A percentile compares a stretch with the other conserved stretches of the same genome.
phyloP scores from a whole-genome alignment of 2,329 filamentous ascomycete genomes.

The Aotearoamyces nothofagi region DNA sequence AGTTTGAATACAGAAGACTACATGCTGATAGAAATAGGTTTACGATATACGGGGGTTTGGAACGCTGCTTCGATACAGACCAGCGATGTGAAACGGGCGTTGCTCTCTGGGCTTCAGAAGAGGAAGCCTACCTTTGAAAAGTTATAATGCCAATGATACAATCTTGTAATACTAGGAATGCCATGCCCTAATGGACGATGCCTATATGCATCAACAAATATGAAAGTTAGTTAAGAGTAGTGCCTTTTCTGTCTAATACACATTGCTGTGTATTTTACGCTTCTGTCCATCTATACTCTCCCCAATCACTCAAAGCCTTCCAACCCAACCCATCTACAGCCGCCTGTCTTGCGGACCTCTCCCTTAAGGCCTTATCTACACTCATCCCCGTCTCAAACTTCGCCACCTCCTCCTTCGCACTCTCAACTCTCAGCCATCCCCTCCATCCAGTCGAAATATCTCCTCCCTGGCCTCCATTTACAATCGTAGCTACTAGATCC shows the following conservation, averaged over 20 bases:
- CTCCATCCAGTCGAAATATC: conserved; percentile 13
- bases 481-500: conserved; percentile 15
- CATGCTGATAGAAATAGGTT: conserved; percentile 27
- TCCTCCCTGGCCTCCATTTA: conserved; percentile 11
- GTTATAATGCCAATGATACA: conserved; percentile 45
- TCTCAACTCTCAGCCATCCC: conserved; percentile 18
- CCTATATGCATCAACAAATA: no score
- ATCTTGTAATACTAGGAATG: no score
- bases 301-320: conserved; percentile 11
- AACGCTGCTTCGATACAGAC: conserved; percentile 75
- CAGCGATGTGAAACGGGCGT: conserved; percentile 56
- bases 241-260: no score
- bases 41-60: conserved; percentile 79
- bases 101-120: conserved; percentile 66
- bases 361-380: not conserved
- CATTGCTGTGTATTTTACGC: no score
- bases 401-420: conserved; percentile 7
- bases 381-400: conserved; percentile 7
- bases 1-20: conserved; percentile 3
- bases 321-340: conserved; percentile 11
- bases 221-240: no score
- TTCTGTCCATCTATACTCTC: conserved; percentile 10
- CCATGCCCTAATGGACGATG: no score
- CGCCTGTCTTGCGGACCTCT: conserved; percentile 3
- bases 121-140: conserved; percentile 74